A percentile compares a stretch with the other conserved stretches of the same genome.
These are phyloP conservation scores for Rhodomyrtus tomentosa DNA, from an alignment of 345 rosid species.

Conservation along the genomic window DNA sequence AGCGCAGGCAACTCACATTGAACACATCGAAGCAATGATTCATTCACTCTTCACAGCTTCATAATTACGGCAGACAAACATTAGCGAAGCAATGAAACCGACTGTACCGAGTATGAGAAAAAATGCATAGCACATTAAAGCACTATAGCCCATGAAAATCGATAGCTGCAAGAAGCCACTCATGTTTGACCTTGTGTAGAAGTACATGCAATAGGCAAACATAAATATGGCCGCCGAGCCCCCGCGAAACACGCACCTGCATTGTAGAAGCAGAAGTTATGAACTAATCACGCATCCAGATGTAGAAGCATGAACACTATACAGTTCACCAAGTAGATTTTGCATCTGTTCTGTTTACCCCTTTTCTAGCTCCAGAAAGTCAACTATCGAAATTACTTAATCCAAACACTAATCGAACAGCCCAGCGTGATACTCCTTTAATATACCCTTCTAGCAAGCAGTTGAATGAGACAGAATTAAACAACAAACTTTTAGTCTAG, in stretches of 20 bases:
- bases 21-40: neutral
- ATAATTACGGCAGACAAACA: slow-evolving; percentile 46
- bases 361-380: neutral
- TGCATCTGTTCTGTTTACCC: neutral
- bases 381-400: neutral
- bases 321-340: neutral
- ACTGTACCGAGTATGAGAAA: slow-evolving; percentile 64
- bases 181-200: slow-evolving; percentile 57
- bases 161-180: slow-evolving; percentile 61
- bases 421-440: neutral
- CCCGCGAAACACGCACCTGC: slow-evolving; percentile 63
- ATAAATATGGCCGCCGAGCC: slow-evolving; percentile 57
- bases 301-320: neutral
- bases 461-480: neutral
- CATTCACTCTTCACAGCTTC: slow-evolving; percentile 44
- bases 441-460: neutral
- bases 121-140: slow-evolving; percentile 55
- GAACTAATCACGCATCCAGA: neutral
- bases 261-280: slow-evolving; percentile 1
- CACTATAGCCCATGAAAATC: slow-evolving; percentile 56
- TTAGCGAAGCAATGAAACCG: slow-evolving; percentile 51
- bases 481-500: neutral
- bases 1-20: neutral
- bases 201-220: slow-evolving; percentile 56
- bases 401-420: neutral